Evolutionary conservation across 2,329 filamentous ascomycete genomes (phyloP).

Genomic region (Hypoxylon sp.): DNA sequence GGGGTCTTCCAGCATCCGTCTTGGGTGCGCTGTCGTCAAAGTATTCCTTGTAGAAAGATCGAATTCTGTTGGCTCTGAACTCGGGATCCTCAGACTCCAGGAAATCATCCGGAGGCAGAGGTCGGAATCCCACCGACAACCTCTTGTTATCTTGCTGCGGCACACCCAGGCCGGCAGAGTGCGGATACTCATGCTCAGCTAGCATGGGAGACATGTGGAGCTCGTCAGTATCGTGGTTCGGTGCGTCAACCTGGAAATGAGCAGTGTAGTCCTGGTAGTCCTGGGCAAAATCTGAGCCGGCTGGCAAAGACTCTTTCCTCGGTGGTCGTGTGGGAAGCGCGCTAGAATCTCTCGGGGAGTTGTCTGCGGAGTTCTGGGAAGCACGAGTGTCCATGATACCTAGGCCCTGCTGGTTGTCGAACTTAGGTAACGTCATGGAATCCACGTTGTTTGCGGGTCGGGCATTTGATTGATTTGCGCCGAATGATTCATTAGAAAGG

Average conservation of each 20-base stretch:
- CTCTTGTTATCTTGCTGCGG: constrained; percentile 67
- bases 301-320: constrained; percentile 52
- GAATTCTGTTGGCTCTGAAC: constrained; percentile 92
- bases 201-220: constrained; percentile 38
- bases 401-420: constrained; percentile 37
- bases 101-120: constrained; percentile 87
- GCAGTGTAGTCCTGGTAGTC: constrained; percentile 46
- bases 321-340: constrained; percentile 50
- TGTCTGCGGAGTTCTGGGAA: constrained; percentile 39
- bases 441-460: constrained; percentile 41
- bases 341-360: constrained; percentile 44
- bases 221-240: constrained; percentile 47
- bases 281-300: constrained; percentile 33
- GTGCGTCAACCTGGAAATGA: constrained; percentile 44
- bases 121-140: constrained; percentile 80
- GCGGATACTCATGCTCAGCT: constrained; percentile 46
- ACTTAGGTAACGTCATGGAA: constrained; percentile 34
- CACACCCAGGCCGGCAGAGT: constrained; percentile 60
- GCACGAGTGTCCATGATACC: constrained; percentile 43
- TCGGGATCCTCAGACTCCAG: constrained; percentile 88
- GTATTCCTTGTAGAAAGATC: constrained; percentile 99
- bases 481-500: constrained; percentile 41
- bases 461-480: constrained; percentile 36
- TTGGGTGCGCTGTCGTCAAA: constrained; percentile 77
- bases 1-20: constrained; percentile 42